phyloP scores from a whole-genome alignment of 139 green algal species.

The Chlamydomonas sp. region DNA sequence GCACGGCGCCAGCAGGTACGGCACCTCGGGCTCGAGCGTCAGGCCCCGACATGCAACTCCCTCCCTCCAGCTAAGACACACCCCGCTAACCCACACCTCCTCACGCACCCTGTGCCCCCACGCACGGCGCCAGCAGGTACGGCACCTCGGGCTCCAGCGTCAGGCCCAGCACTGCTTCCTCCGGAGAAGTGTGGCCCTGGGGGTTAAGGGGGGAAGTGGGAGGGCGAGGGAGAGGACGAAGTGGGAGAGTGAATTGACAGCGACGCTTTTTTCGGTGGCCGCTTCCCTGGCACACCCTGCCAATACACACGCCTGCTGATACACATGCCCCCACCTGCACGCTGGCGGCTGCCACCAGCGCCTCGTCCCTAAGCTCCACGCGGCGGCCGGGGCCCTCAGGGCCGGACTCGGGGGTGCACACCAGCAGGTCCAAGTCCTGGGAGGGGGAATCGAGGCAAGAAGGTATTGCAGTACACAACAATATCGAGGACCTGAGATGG shows the following conservation, averaged over 20 bases:
- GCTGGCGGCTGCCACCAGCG: slow-evolving; percentile 4
- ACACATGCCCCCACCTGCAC: background rate
- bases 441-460: too few relatives aligned
- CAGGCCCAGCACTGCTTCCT: slow-evolving; percentile 44
- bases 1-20: slow-evolving; percentile 51
- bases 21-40: slow-evolving; percentile 53
- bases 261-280: too few relatives aligned
- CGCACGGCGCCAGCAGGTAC: slow-evolving; percentile 49
- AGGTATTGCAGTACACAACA: too few relatives aligned
- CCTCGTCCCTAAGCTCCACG: background rate
- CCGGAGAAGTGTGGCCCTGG: slow-evolving; percentile 14
- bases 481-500: too few relatives aligned
- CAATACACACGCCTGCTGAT: too few relatives aligned
- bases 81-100: too few relatives aligned
- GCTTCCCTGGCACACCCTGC: too few relatives aligned
- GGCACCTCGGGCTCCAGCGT: slow-evolving; percentile 56
- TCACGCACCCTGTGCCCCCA: slow-evolving; percentile 3
- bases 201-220: too few relatives aligned
- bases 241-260: too few relatives aligned
- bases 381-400: slow-evolving; percentile 31
- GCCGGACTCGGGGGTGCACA: background rate
- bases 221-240: too few relatives aligned
- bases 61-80: too few relatives aligned
- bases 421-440: slow-evolving; percentile 14
- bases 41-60: slow-evolving; percentile 32